Percentiles rank a stretch among this genome's conserved stretches.
Evolutionary conservation across 768 basidiomycete genomes (phyloP).

Genomic region (Podaxis sp.): DNA sequence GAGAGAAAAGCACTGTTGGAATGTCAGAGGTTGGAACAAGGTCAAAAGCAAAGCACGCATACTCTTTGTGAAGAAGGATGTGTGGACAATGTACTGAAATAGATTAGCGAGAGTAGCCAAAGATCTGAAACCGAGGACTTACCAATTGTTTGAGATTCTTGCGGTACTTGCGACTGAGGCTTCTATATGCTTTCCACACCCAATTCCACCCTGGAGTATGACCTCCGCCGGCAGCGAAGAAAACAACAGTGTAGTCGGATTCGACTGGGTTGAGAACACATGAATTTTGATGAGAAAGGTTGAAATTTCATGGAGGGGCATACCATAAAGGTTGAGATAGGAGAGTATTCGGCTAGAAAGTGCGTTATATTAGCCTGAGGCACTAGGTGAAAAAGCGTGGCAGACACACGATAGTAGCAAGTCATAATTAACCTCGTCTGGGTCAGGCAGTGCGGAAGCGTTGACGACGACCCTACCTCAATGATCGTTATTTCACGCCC

Average conservation of each 20-base stretch:
- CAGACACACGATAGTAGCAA: conserved; percentile 63
- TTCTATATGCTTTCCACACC: conserved; percentile 90
- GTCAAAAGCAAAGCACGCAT: conserved; percentile 22
- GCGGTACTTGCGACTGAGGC: conserved; percentile 77
- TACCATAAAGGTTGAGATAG: conserved; percentile 82
- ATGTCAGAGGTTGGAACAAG: conserved; percentile 3
- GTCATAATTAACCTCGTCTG: conserved; percentile 75
- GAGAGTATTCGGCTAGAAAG: conserved; percentile 65
- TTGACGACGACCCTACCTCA: conserved; percentile 72
- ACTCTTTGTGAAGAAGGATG: conserved; percentile 90
- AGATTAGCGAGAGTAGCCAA: background rate
- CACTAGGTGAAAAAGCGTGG: background rate
- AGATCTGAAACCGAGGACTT: conserved; percentile 23
- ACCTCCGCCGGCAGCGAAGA: conserved; percentile 78
- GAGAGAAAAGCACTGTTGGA: conserved; percentile 76
- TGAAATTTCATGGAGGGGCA: conserved; percentile 13
- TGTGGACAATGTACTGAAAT: conserved; percentile 78
- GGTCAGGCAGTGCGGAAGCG: conserved; percentile 83
- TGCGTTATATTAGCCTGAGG: conserved; percentile 16
- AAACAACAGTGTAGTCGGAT: conserved; percentile 85
- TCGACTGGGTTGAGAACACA: conserved; percentile 52
- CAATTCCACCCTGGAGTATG: conserved; percentile 84
- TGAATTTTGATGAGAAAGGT: background rate
- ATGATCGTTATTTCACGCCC: conserved; percentile 16
- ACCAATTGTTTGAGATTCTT: conserved; percentile 87